Conservation (phyloP, 208 protist genomes). For the Dictyostelium gargantuum region DNA sequence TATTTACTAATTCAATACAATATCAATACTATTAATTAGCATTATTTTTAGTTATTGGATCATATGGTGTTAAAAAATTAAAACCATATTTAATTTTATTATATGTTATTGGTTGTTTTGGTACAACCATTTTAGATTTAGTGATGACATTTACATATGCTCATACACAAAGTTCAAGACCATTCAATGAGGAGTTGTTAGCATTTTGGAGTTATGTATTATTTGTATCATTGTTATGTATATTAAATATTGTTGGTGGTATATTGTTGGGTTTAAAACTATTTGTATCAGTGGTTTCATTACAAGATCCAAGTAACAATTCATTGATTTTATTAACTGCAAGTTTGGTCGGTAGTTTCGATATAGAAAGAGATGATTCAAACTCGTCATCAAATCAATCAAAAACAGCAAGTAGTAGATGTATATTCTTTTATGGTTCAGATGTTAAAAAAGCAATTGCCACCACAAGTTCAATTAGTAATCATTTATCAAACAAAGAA, state of each 20-base stretch:
- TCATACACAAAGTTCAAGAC: neutral
- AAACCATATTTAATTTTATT: slow-evolving; percentile 59
- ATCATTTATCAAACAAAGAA: neutral
- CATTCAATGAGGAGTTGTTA: slow-evolving; percentile 3
- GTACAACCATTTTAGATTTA: slow-evolving; percentile 42
- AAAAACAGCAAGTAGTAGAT: neutral
- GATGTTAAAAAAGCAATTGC: slow-evolving; percentile 29
- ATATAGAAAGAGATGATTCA: neutral
- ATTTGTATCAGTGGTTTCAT: slow-evolving; percentile 20
- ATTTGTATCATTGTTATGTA: slow-evolving; percentile 34
- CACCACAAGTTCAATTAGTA: neutral
- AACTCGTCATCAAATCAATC: neutral
- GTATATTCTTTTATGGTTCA: slow-evolving; percentile 22
- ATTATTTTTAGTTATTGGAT: slow-evolving; percentile 57
- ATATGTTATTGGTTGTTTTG: slow-evolving; percentile 57
- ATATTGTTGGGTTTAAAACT: slow-evolving; percentile 5
- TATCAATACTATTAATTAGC: neutral
- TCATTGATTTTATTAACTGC: slow-evolving; percentile 32
- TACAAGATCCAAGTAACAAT: neutral
- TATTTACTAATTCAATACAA: neutral
- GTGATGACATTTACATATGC: slow-evolving; percentile 52
- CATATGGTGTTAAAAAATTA: slow-evolving; percentile 59
- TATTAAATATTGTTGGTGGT: slow-evolving; percentile 41
- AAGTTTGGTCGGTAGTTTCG: slow-evolving; percentile 20
- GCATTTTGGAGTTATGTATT: slow-evolving; percentile 46